phyloP scores from a whole-genome alignment of 768 basidiomycete species.

The Galerina sulciceps region DNA sequence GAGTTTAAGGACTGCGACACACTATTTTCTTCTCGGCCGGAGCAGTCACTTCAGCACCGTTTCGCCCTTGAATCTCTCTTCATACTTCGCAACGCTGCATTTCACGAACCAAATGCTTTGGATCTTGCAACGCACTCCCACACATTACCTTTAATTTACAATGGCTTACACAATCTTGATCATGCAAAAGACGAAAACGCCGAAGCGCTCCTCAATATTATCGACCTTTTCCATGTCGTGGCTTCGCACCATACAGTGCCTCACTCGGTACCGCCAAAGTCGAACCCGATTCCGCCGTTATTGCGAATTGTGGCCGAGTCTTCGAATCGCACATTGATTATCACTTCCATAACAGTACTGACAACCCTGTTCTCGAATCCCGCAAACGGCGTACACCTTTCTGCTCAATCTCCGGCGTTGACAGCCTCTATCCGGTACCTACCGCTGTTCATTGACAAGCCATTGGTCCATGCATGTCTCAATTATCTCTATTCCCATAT shows the following conservation, averaged over 20 bases:
- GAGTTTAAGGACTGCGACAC: slow-evolving; percentile 40
- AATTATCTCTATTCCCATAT: slow-evolving; percentile 80
- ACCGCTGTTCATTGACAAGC: slow-evolving; percentile 72
- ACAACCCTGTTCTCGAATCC: slow-evolving; percentile 66
- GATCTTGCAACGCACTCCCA: slow-evolving; percentile 63
- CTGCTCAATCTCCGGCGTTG: slow-evolving; percentile 61
- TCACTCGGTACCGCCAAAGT: slow-evolving; percentile 31
- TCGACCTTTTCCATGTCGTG: slow-evolving; percentile 74
- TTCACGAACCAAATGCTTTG: slow-evolving; percentile 67
- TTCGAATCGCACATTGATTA: slow-evolving; percentile 76
- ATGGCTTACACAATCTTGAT: slow-evolving; percentile 65
- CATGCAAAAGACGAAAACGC: slow-evolving; percentile 65
- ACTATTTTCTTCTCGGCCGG: slow-evolving; percentile 62
- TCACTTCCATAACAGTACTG: slow-evolving; percentile 64
- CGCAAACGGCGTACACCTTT: slow-evolving; percentile 57
- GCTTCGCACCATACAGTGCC: slow-evolving; percentile 46
- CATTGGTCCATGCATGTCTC: slow-evolving; percentile 69
- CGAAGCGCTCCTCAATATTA: slow-evolving; percentile 72
- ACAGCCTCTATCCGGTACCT: slow-evolving; percentile 70
- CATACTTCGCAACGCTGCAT: slow-evolving; percentile 84
- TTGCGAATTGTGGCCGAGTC: slow-evolving; percentile 58
- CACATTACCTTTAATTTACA: slow-evolving; percentile 68
- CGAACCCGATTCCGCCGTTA: slow-evolving; percentile 62
- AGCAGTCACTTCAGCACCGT: slow-evolving; percentile 57
- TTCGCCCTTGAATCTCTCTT: slow-evolving; percentile 88